Percentiles rank a stretch among this genome's conserved stretches.
Evolutionary conservation across 306 rosid species (phyloP).

Genomic region (Canavalia gladiata): DNA sequence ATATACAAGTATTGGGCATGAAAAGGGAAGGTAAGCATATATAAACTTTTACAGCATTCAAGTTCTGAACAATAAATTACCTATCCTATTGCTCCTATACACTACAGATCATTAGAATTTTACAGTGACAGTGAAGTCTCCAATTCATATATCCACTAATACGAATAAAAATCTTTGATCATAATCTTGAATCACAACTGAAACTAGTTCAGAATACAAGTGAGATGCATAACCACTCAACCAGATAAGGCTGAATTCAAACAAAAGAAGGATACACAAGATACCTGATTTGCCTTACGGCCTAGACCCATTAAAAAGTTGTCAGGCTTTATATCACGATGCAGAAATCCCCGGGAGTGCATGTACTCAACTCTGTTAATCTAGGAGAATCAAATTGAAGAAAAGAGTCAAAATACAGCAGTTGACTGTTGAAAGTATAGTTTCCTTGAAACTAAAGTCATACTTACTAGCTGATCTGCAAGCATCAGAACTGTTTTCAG

Average conservation of each 20-base stretch:
- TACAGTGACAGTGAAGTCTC: slow-evolving; percentile 8
- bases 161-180: not conserved
- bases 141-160: slow-evolving; percentile 4
- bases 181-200: slow-evolving; percentile 27
- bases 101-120: not conserved
- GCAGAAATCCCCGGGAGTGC: slow-evolving; percentile 98
- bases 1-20: not conserved
- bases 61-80: slow-evolving; percentile 30
- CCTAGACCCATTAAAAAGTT: slow-evolving; percentile 99
- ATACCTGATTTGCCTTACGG: slow-evolving; percentile 98
- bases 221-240: slow-evolving; percentile 22
- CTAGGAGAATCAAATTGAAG: slow-evolving; percentile 55
- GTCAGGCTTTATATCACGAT: slow-evolving; percentile 99
- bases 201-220: slow-evolving; percentile 26
- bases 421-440: slow-evolving; percentile 16
- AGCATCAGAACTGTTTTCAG: slow-evolving; percentile 97
- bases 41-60: slow-evolving; percentile 10
- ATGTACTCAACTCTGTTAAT: slow-evolving; percentile 96
- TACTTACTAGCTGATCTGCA: slow-evolving; percentile 96
- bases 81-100: slow-evolving; percentile 14
- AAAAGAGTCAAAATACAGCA: slow-evolving; percentile 46
- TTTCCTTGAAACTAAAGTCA: slow-evolving; percentile 33
- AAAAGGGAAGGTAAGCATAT: slow-evolving; percentile 31
- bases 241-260: slow-evolving; percentile 18
- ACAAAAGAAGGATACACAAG: slow-evolving; percentile 20